A percentile compares a stretch with the other conserved stretches of the same genome.
Evolutionary conservation across 2,329 filamentous ascomycete genomes (phyloP).

Genomic region (Alternaria infectoria): DNA sequence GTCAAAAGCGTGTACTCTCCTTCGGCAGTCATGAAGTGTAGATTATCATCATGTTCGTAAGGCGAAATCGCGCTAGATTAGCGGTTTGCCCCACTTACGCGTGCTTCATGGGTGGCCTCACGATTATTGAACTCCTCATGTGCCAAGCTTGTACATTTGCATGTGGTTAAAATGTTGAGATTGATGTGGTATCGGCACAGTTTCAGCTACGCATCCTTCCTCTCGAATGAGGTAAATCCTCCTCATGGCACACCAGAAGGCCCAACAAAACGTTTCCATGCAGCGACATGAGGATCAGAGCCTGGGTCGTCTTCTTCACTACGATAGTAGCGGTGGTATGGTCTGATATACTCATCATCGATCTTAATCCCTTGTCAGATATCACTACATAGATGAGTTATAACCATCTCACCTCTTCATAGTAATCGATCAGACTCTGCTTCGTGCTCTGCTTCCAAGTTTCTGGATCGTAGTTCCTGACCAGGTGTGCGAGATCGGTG

Average conservation of each 20-base stretch:
- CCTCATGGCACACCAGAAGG: background rate
- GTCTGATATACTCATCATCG: background rate
- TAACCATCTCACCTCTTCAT: accelerated
- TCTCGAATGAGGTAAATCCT: background rate
- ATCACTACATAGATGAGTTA: accelerated
- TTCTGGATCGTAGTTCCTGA: background rate
- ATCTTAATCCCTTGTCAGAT: background rate
- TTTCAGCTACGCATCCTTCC: background rate
- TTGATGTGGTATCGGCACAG: accelerated
- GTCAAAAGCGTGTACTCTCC: background rate
- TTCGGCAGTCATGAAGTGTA: background rate
- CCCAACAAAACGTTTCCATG: background rate
- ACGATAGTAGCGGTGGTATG: background rate
- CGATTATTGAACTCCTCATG: background rate
- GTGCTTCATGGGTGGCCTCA: background rate
- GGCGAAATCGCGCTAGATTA: background rate
- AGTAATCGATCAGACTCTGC: background rate
- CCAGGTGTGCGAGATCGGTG: background rate
- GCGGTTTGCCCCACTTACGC: background rate
- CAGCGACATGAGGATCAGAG: background rate
- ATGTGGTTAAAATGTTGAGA: background rate
- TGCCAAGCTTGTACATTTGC: background rate
- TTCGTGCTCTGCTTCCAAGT: background rate
- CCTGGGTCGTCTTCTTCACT: background rate
- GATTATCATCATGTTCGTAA: background rate